Percentiles rank a stretch among this genome's conserved stretches.
phyloP scores from a whole-genome alignment of 495 filamentous ascomycete species.

The Pyronema omphalodes region DNA sequence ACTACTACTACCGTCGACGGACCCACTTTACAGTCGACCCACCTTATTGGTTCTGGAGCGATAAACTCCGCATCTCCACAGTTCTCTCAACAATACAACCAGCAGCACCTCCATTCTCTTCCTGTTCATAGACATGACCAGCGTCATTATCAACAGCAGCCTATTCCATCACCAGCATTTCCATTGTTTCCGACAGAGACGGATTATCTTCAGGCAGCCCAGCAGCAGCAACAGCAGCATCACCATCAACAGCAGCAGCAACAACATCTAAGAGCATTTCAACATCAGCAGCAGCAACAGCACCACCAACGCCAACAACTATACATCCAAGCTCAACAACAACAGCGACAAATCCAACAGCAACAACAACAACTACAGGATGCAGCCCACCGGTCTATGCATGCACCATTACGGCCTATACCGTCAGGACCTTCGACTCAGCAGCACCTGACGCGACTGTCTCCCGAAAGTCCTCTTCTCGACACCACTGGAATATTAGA shows the following conservation, averaged over 20 bases:
- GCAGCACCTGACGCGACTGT: constrained; percentile 5
- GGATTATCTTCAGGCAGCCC: neutral
- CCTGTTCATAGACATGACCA: neutral
- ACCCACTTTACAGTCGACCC: neutral
- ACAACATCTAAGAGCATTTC: constrained; percentile 1
- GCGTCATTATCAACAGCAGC: neutral
- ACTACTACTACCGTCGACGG: neutral
- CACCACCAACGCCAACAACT: constrained; percentile 3
- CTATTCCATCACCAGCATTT: neutral
- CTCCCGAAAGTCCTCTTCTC: constrained; percentile 1
- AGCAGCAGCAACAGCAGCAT: neutral
- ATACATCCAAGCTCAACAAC: constrained; percentile 9
- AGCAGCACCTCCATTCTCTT: neutral
- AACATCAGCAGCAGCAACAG: constrained; percentile 1
- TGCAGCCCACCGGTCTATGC: constrained; percentile 10
- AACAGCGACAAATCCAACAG: constrained; percentile 4
- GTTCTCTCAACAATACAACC: neutral
- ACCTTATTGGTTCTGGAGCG: neutral
- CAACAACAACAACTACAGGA: constrained; percentile 12
- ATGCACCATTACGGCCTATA: constrained; percentile 15
- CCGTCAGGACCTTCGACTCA: constrained; percentile 8
- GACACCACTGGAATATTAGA: constrained; percentile 2
- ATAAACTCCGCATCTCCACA: neutral
- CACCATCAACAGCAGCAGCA: neutral
- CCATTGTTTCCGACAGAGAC: neutral